Conservation (phyloP, 2,329 filamentous ascomycete species). For the Trichoderma polysporum region DNA sequence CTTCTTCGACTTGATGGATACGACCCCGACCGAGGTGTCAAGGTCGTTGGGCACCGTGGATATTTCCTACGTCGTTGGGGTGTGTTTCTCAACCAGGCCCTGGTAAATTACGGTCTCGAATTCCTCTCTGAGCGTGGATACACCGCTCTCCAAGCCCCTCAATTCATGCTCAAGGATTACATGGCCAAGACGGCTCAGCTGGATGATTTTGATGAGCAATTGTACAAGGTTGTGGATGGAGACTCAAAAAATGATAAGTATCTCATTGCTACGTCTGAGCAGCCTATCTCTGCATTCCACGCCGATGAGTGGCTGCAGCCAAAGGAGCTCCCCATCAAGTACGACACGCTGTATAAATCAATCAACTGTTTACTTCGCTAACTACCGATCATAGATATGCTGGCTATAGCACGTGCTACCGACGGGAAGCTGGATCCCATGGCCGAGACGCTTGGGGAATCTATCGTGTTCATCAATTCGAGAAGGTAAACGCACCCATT, state of each 20-base stretch:
- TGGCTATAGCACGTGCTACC: slow-evolving; percentile 92
- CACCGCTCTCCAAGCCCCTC: slow-evolving; percentile 79
- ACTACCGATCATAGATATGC: slow-evolving; percentile 70
- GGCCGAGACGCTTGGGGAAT: slow-evolving; percentile 95
- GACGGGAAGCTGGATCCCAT: slow-evolving; percentile 87
- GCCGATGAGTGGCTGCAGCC: slow-evolving; percentile 89
- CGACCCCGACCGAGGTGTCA: slow-evolving; percentile 87
- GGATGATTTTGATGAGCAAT: slow-evolving; percentile 94
- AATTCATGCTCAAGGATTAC: slow-evolving; percentile 91
- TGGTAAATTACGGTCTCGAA: slow-evolving; percentile 92
- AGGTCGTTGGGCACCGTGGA: slow-evolving; percentile 90
- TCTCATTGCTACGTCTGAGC: slow-evolving; percentile 78
- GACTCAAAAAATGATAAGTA: slow-evolving; percentile 88
- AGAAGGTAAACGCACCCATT: slow-evolving; percentile 61
- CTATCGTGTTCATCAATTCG: slow-evolving; percentile 97
- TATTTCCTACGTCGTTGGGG: slow-evolving; percentile 92
- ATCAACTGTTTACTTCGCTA: not conserved
- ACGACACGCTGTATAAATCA: slow-evolving; percentile 16
- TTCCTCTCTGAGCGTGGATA: slow-evolving; percentile 82
- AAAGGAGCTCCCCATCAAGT: slow-evolving; percentile 86
- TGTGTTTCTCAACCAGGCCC: slow-evolving; percentile 85
- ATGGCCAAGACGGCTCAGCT: slow-evolving; percentile 99
- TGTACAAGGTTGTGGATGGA: slow-evolving; percentile 93
- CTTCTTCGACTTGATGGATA: slow-evolving; percentile 85
- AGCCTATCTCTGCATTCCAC: slow-evolving; percentile 90